Base-by-base conservation (phyloP, 345 rosid species). In the Rhizophora apiculata region DNA sequence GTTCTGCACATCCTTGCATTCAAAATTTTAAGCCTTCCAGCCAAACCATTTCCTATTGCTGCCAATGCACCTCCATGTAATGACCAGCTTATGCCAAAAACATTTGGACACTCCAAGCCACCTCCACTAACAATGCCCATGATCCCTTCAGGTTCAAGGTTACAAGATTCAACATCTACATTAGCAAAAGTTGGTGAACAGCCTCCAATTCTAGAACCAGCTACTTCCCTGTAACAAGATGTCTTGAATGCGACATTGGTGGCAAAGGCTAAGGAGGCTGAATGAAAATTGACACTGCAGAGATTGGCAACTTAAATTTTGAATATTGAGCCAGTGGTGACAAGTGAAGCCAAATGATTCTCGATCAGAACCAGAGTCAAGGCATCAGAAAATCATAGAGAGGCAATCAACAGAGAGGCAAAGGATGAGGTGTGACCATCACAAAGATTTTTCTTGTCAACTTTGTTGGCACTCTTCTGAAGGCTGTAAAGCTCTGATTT, bases 291-390 rank as follows among this genome's bases (percentile, higher is more conserved):
- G 79, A 62, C 87, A 87, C 27, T 83, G 84, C 6, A 89, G 72
- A 34, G 85, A 87, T 32, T 80, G 74, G 1, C 90, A 80, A 66
- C 60, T 66, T 52, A 76, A 64, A 75, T 85, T 88, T 71, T 78
- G 90, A 70, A 94, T 86, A 62, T 79, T 78, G 57, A 89, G 88
- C 87, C 88, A 91, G 49, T 80, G 78, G 62, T 29, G 90, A 69
- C 95, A 89, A 70, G 96, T 86, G 52, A 88, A 73, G 49, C 96
- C 93, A 68, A 91, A 94, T 29, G 96, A 91, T 62, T 85, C 90
- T 34, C 79, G 83, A 67, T 88, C 90, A 13, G 80, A 65, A 19
- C 74, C 58, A 66, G 76, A 71, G 66, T 74, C 76, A 67, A 91
- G 87, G 61, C 73, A 32, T 68, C 78, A 74, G 76, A 86, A 88